These are phyloP conservation scores for Aspergillus unguis DNA, from an alignment of 2,329 filamentous ascomycete genomes.

Conservation along the genomic window DNA sequence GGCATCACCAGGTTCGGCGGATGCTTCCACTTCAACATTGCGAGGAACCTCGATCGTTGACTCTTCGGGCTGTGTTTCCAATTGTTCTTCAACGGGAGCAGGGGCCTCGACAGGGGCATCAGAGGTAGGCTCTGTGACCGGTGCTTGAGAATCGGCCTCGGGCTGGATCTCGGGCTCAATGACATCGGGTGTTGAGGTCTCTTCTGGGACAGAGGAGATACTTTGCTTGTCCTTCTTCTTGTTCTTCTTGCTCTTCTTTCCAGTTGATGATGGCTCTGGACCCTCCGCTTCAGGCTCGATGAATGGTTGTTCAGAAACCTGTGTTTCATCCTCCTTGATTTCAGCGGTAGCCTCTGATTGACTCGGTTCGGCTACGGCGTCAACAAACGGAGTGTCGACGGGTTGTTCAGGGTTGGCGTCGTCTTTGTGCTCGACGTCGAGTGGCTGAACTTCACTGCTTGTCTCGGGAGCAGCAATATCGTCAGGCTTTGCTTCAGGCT, in stretches of 20 bases:
- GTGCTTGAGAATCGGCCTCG: background rate
- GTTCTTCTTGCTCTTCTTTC: conserved; percentile 23
- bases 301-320: conserved; percentile 15
- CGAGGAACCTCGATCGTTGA: conserved; percentile 6
- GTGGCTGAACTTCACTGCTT: conserved; percentile 16
- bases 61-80: background rate
- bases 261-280: conserved; percentile 10
- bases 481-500: conserved; percentile 9
- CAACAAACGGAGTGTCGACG: conserved; percentile 5
- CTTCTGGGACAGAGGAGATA: conserved; percentile 3
- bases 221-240: conserved; percentile 17
- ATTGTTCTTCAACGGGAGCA: conserved; percentile 4
- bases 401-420: conserved; percentile 7
- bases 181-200: conserved; percentile 1
- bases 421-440: conserved; percentile 5
- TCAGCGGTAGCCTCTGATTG: conserved; percentile 18
- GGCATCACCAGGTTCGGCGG: conserved; percentile 4
- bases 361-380: conserved; percentile 8
- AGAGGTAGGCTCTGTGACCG: background rate
- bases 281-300: conserved; percentile 15
- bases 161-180: background rate
- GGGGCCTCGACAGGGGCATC: conserved; percentile 1
- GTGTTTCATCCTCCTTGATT: conserved; percentile 21
- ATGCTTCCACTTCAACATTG: conserved; percentile 5
- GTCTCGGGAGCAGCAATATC: conserved; percentile 13